Evolutionary conservation across 1,284 basidiomycete species (phyloP).

Genomic region (Tilletia setariae): DNA sequence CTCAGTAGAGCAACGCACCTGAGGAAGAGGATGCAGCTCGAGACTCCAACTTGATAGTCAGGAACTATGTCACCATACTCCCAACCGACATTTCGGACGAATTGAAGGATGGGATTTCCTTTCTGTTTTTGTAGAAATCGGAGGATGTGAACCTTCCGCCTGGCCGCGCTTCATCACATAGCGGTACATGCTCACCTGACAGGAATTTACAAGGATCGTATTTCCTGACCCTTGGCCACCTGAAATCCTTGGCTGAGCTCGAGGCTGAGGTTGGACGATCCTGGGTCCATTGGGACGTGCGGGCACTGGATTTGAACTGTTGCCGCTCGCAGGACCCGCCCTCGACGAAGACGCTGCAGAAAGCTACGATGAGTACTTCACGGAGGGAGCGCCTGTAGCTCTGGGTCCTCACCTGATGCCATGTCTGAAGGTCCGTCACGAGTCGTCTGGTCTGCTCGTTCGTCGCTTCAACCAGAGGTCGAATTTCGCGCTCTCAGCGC

Average conservation of each 20-base stretch:
- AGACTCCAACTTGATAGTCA: conserved; percentile 60
- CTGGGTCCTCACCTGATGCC: not conserved
- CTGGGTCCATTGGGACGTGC: not conserved
- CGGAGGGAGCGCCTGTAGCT: not conserved
- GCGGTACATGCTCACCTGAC: conserved; percentile 19
- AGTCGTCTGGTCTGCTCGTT: too few relatives aligned
- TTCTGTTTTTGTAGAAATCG: conserved; percentile 59
- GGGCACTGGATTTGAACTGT: too few relatives aligned
- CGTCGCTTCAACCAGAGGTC: too few relatives aligned
- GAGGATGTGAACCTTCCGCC: not conserved
- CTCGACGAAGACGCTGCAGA: not conserved
- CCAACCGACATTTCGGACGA: conserved; percentile 81
- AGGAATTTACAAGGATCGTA: conserved; percentile 43
- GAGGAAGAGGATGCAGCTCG: conserved; percentile 45
- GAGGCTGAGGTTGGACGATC: conserved; percentile 14
- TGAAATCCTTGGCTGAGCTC: not conserved
- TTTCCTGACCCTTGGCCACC: conserved; percentile 29
- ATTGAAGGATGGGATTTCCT: conserved; percentile 80
- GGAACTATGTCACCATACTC: conserved; percentile 91
- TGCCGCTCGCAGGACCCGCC: too few relatives aligned
- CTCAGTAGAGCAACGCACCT: conserved; percentile 16
- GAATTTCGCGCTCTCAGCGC: too few relatives aligned
- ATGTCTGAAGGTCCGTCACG: too few relatives aligned
- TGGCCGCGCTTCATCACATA: too few relatives aligned
- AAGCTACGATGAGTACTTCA: not conserved